phyloP scores from a whole-genome alignment of 2,329 filamentous ascomycete genomes.

The Fusarium sp. region DNA sequence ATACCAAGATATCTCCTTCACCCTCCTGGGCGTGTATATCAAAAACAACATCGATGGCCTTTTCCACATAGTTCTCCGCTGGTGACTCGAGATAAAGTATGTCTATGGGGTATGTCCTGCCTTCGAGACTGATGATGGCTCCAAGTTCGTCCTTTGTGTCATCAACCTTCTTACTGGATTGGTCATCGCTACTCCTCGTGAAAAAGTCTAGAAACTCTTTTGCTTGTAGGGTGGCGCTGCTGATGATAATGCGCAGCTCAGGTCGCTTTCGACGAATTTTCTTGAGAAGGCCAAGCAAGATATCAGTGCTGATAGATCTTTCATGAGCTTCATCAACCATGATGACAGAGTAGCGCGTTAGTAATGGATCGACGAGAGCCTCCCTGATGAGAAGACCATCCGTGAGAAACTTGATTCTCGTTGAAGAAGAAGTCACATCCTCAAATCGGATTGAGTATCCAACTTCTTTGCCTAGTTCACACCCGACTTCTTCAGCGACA shows the following conservation, averaged over 20 bases:
- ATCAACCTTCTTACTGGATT: conserved; percentile 40
- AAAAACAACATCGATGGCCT: conserved; percentile 83
- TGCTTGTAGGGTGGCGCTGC: conserved; percentile 92
- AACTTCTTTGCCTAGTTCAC: conserved; percentile 87
- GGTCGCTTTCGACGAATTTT: conserved; percentile 85
- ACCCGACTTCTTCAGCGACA: conserved; percentile 89
- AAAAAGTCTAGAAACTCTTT: conserved; percentile 89
- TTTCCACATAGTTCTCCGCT: conserved; percentile 86
- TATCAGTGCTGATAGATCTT: conserved; percentile 89
- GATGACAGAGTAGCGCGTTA: conserved; percentile 92
- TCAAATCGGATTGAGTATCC: conserved; percentile 95
- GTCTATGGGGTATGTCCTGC: conserved; percentile 89
- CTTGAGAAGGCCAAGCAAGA: conserved; percentile 88
- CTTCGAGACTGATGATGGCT: conserved; percentile 83
- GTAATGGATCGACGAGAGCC: conserved; percentile 88
- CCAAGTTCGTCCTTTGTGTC: conserved; percentile 48
- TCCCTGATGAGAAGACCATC: conserved; percentile 92
- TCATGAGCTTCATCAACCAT: conserved; percentile 99
- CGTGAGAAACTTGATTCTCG: conserved; percentile 93
- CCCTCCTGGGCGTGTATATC: conserved; percentile 86
- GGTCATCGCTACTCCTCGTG: conserved; percentile 53
- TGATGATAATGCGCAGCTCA: conserved; percentile 88
- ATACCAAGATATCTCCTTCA: conserved; percentile 88
- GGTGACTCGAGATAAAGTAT: conserved; percentile 82
- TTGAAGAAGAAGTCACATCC: conserved; percentile 86